phyloP scores from a whole-genome alignment of 345 rosid genomes.

The Salix caprea region DNA sequence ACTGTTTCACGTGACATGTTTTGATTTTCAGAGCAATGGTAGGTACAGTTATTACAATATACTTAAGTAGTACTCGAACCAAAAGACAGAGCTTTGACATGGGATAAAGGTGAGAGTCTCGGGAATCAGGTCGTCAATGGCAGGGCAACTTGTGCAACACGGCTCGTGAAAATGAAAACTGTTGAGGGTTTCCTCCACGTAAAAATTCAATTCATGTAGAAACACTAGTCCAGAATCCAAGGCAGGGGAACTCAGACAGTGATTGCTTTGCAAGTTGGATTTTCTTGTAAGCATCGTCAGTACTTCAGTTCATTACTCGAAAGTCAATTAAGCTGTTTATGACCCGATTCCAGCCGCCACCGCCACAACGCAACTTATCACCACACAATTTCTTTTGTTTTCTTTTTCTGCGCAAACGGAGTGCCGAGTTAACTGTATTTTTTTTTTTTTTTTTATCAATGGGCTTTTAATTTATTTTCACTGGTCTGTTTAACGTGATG shows the following conservation, averaged over 20 bases:
- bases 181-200: conserved; percentile 15
- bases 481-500: not conserved
- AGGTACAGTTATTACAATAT: not conserved
- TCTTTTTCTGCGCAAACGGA: no score
- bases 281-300: not conserved
- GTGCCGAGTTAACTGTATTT: no score
- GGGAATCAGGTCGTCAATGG: conserved; percentile 34
- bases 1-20: not conserved
- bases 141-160: conserved; percentile 34
- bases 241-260: not conserved
- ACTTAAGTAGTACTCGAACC: no score
- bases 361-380: not conserved
- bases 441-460: no score
- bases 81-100: conserved; percentile 13
- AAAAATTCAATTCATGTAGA: conserved; percentile 4
- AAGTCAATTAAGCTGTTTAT: not conserved
- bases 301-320: not conserved
- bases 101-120: conserved; percentile 36
- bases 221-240: conserved; percentile 21
- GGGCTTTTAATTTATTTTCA: not conserved
- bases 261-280: not conserved
- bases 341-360: not conserved
- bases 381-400: no score
- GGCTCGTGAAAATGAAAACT: conserved; percentile 41
- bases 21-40: not conserved